A percentile compares a stretch with the other conserved stretches of the same genome.
These are phyloP conservation scores for Diaporthe citriasiana DNA, from an alignment of 2,329 filamentous ascomycete genomes.

Conservation along the genomic window DNA sequence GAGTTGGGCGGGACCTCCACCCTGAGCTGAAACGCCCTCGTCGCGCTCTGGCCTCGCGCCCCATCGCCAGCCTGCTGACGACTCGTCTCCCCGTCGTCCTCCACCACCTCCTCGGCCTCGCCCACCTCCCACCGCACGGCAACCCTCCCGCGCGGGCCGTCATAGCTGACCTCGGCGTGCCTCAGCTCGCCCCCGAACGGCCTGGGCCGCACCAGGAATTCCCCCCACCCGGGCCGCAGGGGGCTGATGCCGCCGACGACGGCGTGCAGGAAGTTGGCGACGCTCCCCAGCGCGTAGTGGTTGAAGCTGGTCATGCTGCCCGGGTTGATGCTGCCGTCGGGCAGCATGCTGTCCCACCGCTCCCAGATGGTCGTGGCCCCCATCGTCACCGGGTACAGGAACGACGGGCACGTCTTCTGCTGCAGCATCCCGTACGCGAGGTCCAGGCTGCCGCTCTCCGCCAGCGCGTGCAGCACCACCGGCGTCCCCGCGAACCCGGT, in stretches of 20 bases:
- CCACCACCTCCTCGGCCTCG: neutral
- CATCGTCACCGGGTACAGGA: constrained; percentile 56
- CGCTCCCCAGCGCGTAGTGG: constrained; percentile 58
- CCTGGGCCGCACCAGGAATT: constrained; percentile 47
- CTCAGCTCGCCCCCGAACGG: constrained; percentile 49
- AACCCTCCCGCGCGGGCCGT: constrained; percentile 40
- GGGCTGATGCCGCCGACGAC: constrained; percentile 51
- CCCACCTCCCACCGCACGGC: constrained; percentile 37
- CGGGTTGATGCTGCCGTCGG: constrained; percentile 54
- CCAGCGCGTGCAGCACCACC: constrained; percentile 40
- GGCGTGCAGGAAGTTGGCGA: constrained; percentile 55
- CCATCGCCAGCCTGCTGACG: neutral
- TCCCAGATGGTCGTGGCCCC: constrained; percentile 59
- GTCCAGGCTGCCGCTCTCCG: constrained; percentile 48
- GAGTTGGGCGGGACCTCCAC: constrained; percentile 38
- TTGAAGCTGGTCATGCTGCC: constrained; percentile 58
- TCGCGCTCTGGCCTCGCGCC: neutral
- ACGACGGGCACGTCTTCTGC: constrained; percentile 56
- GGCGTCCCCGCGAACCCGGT: constrained; percentile 43
- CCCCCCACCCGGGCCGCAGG: constrained; percentile 51
- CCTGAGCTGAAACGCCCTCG: constrained; percentile 26
- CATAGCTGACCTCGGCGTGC: constrained; percentile 36
- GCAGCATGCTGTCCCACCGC: constrained; percentile 57
- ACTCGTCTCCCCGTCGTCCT: neutral
- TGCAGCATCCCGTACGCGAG: constrained; percentile 63